Evolutionary conservation across 2,329 filamentous ascomycete genomes (phyloP).

Genomic region (Lachnellula occidentalis): DNA sequence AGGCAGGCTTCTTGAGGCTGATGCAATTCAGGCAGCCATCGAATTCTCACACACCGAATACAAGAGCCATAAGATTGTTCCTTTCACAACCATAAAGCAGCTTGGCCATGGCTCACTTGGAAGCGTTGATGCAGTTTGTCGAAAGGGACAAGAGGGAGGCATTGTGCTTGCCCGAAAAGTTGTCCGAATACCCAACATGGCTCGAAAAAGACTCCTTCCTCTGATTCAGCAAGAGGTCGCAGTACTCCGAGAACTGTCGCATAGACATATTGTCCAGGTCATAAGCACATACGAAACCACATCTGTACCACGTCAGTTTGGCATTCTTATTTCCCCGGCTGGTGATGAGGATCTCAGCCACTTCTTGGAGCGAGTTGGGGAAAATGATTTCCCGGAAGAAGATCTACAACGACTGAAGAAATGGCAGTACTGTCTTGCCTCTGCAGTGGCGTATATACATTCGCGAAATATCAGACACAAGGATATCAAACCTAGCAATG

Average conservation of each 20-base stretch:
- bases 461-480: constrained; percentile 16
- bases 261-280: constrained; percentile 13
- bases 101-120: constrained; percentile 16
- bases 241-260: constrained; percentile 10
- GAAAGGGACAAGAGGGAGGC: background rate
- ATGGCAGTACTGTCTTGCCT: constrained; percentile 17
- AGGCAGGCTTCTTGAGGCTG: background rate
- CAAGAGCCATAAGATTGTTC: constrained; percentile 5
- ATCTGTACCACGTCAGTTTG: constrained; percentile 12
- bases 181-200: constrained; percentile 9
- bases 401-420: constrained; percentile 3
- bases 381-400: constrained; percentile 10
- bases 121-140: constrained; percentile 13
- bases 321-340: constrained; percentile 13
- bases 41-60: constrained; percentile 11
- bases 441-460: constrained; percentile 15
- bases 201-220: constrained; percentile 12
- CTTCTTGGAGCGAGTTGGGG: constrained; percentile 14
- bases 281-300: constrained; percentile 16
- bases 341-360: constrained; percentile 17
- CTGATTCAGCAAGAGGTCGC: constrained; percentile 15
- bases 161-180: constrained; percentile 13
- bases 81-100: constrained; percentile 10
- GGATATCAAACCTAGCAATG: constrained; percentile 20
- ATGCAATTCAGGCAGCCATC: background rate